phyloP scores from a whole-genome alignment of 768 basidiomycete species.

The Lentinus brumalis region DNA sequence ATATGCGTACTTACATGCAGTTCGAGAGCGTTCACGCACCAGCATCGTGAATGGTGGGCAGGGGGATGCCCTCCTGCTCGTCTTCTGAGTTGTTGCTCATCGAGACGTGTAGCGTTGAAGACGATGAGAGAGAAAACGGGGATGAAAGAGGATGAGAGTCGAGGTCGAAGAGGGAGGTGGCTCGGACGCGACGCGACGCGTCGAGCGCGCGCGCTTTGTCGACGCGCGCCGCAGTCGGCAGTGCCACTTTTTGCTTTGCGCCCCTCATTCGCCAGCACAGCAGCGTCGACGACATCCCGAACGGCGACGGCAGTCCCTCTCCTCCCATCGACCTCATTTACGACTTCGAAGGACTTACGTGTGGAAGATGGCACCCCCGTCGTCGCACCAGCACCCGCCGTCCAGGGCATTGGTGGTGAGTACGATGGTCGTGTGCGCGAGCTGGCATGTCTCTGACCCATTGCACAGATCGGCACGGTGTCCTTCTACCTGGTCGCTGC shows the following conservation, averaged over 20 bases:
- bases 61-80: slow-evolving; percentile 26
- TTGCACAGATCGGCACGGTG: slow-evolving; percentile 66
- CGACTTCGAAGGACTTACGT: not conserved
- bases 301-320: too few species aligned
- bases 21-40: slow-evolving; percentile 33
- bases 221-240: not conserved
- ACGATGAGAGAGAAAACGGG: not conserved
- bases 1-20: not conserved
- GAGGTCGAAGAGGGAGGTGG: not conserved
- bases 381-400: slow-evolving; percentile 30
- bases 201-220: not conserved
- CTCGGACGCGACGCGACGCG: slow-evolving; percentile 25
- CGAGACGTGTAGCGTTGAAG: not conserved
- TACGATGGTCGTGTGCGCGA: slow-evolving; percentile 5
- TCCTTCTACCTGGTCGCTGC: slow-evolving; percentile 89
- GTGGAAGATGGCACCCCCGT: slow-evolving; percentile 12
- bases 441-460: not conserved
- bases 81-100: slow-evolving; percentile 22
- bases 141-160: not conserved
- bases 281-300: not conserved
- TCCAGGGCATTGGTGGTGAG: slow-evolving; percentile 51
- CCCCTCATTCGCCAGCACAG: not conserved
- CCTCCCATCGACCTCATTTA: not conserved
- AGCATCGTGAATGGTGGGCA: slow-evolving; percentile 39
- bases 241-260: not conserved